Evolutionary conservation across 257 asterid species (phyloP), one percentile per base, ranked within the genome.

Genomic region (Coffea eugenioides): DNA sequence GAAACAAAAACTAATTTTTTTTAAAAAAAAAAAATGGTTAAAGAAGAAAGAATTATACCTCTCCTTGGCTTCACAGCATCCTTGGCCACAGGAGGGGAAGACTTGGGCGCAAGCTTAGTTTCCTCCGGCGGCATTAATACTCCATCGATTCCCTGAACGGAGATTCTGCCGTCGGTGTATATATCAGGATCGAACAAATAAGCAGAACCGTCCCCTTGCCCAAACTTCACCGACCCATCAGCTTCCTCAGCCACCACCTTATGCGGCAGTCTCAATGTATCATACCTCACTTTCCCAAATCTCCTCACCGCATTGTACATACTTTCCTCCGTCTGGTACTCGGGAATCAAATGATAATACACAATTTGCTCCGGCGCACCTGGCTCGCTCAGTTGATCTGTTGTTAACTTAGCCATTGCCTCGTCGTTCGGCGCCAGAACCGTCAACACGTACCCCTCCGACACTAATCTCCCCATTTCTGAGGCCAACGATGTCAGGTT

Each of bases 331-430:
- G 98, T 93, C 56, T 95, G 98, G 31, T 95, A 95, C 88, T 95
- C 99, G 0, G 99, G 97, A 5, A 95, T 82, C 41, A 94, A 3
- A 83, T 94, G 98, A 34, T 91, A 94, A n/a, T 94, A 94, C 86
- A 94, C 90, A 25, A 95, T 95, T 61, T 91, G 97, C 90, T 95
- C 99, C 80, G 98, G 98, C 10, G 99, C 95, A 5, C 97, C 99
- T 0, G 99, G 97, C 61, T 95, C 99, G 16, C 94, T 89, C 80
- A 95, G 41, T 62, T 91, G 97, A 85, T 95, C 99, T 1, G 97
- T 89, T 1, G 95, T 91, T 0, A 95, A 49, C 80, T 95, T 95
- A 23, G 98, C 97, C 99, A 95, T 93, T 23, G 99, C 99, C 75
- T 95, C 99, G 71, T 95, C 98, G 75, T 95, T 92, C 0, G 99